phyloP scores from a whole-genome alignment of 306 rosid species.

The Prunus mume region DNA sequence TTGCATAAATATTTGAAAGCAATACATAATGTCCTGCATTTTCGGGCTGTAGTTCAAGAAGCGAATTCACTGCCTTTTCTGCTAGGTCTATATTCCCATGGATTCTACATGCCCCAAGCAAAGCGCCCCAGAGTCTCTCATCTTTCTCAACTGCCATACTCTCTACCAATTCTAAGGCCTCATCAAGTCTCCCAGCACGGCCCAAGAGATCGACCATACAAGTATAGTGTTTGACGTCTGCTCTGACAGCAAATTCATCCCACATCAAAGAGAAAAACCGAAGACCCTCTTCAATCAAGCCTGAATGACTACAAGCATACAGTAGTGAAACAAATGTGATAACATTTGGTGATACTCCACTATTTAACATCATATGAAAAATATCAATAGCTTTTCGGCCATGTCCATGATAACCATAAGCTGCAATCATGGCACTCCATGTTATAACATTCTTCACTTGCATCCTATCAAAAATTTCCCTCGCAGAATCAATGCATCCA shows the following conservation, averaged over 20 bases:
- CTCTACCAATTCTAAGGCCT: slow-evolving; percentile 58
- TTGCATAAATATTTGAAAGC: slow-evolving; percentile 73
- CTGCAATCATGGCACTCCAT: slow-evolving; percentile 88
- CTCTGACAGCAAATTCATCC: slow-evolving; percentile 53
- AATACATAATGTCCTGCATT: slow-evolving; percentile 71
- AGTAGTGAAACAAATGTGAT: slow-evolving; percentile 66
- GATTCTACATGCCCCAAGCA: slow-evolving; percentile 73
- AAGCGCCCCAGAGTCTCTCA: slow-evolving; percentile 75
- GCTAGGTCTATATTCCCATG: slow-evolving; percentile 66
- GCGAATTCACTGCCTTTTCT: slow-evolving; percentile 57
- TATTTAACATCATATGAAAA: slow-evolving; percentile 53
- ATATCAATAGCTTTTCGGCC: slow-evolving; percentile 62
- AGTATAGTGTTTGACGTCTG: slow-evolving; percentile 74
- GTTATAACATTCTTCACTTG: slow-evolving; percentile 62
- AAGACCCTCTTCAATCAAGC: slow-evolving; percentile 65
- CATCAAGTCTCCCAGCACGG: slow-evolving; percentile 70
- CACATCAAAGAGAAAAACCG: slow-evolving; percentile 49
- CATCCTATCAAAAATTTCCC: slow-evolving; percentile 63
- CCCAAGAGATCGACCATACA: slow-evolving; percentile 84
- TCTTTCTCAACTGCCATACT: slow-evolving; percentile 53
- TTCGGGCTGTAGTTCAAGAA: slow-evolving; percentile 59
- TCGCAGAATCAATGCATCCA: slow-evolving; percentile 59
- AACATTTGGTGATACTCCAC: slow-evolving; percentile 50
- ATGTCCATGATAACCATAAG: slow-evolving; percentile 67
- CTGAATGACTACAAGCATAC: slow-evolving; percentile 85